Evolutionary conservation across 805 yeast genomes (phyloP).

Genomic region (Yamadazyma phyllophila): DNA sequence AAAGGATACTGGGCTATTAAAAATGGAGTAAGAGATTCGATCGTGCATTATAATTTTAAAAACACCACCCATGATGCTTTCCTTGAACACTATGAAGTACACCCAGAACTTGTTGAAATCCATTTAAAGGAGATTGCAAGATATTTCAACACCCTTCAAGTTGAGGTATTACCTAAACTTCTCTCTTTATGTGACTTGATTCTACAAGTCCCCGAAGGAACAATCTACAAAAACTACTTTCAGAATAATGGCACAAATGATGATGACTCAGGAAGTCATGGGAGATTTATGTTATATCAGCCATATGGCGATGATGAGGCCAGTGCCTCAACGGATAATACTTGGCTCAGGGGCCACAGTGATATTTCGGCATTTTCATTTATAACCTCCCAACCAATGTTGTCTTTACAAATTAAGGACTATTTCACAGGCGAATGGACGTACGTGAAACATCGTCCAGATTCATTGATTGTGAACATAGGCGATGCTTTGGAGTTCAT

Average conservation of each 20-base stretch:
- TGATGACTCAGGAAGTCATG: slow-evolving; percentile 24
- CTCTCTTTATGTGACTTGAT: slow-evolving; percentile 43
- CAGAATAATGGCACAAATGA: slow-evolving; percentile 33
- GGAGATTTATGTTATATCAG: slow-evolving; percentile 27
- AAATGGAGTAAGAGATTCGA: slow-evolving; percentile 42
- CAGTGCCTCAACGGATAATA: slow-evolving; percentile 30
- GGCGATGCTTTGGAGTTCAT: slow-evolving; percentile 43
- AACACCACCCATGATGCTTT: slow-evolving; percentile 37
- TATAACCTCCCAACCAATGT: slow-evolving; percentile 41
- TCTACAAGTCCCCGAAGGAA: slow-evolving; percentile 48
- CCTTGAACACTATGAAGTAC: slow-evolving; percentile 22
- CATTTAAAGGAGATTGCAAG: slow-evolving; percentile 39
- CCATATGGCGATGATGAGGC: slow-evolving; percentile 25
- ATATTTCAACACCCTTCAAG: slow-evolving; percentile 40
- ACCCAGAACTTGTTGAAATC: slow-evolving; percentile 41
- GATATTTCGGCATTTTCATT: slow-evolving; percentile 43
- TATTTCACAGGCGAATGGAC: slow-evolving; percentile 36
- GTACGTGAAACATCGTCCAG: slow-evolving; percentile 38
- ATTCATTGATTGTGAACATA: slow-evolving; percentile 39
- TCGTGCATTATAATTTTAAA: slow-evolving; percentile 43
- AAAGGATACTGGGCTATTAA: slow-evolving; percentile 48
- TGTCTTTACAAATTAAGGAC: slow-evolving; percentile 40
- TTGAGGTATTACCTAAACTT: slow-evolving; percentile 34
- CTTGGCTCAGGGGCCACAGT: slow-evolving; percentile 49
- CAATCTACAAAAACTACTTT: slow-evolving; percentile 36